Evolutionary conservation across 176 grass and related monocot genomes (phyloP), one percentile per base, ranked within the genome.

Genomic region (Oryza meyeriana): DNA sequence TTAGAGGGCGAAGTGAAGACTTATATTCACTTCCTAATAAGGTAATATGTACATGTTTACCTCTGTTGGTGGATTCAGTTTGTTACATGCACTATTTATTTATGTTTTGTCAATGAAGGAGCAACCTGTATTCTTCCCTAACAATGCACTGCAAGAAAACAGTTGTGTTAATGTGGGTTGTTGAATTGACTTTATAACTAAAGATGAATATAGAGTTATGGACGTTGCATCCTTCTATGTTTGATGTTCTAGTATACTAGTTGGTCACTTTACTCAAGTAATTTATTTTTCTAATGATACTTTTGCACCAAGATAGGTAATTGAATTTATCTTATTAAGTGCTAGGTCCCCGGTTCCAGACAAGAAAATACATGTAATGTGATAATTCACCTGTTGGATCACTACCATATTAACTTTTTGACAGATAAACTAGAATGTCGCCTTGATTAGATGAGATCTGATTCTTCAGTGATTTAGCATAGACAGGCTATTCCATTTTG

Each of bases 51-150:
- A 11, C 27, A 12, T 82, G 16, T 65, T 86, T 80, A 47, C 44
- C 81, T 66, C 58, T 66, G 50, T 71, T 86, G 59, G 35, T 82
- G 17, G 27, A 71, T 32, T 76, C 64, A 34, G 77, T 77, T 65
- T 82, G 31, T 77, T 48, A 61, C 48, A 34, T 72, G 34, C 78
- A 81, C 26, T 14, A 76, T 72, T 71, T 34, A 65, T 89, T 42
- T 81, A 71, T 89, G 41, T 24, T 70, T 76, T 85, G 55, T 66
- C 70, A 71, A 64, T 16, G 45, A 64, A 76, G 66, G 25, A 71
- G 26, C 57, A 50, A 35, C 30, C 30, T 5, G 31, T 55, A 24
- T 83, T 73, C 80, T 63, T 71, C 40, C 33, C 7, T 65, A 12
- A 71, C 22, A 77, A 59, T 40, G 52, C 57, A 85, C 14, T 55